These are phyloP conservation scores for Gossypium sturtianum DNA, from an alignment of 345 rosid genomes.

Conservation along the genomic window DNA sequence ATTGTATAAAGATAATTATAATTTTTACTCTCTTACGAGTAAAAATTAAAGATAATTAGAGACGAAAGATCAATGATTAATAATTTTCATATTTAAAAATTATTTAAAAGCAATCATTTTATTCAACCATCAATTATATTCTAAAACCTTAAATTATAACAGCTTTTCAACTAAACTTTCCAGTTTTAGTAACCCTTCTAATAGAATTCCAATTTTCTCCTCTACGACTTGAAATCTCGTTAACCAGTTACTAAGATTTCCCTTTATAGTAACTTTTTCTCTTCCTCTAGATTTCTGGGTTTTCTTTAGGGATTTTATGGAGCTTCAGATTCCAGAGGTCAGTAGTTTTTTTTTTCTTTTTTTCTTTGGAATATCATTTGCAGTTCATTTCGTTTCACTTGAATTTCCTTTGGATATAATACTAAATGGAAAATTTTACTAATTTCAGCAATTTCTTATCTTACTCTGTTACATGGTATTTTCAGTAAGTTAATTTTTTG, in stretches of 20 bases:
- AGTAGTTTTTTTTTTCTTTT: not conserved
- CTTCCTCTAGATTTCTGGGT: not conserved
- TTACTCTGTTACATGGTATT: not conserved
- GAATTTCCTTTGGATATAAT: not conserved
- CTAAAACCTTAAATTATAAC: not conserved
- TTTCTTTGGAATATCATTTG: not conserved
- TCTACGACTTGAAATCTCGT: not conserved
- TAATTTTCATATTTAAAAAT: no score
- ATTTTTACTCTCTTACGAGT: no score
- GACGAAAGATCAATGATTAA: no score
- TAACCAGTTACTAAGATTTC: not conserved
- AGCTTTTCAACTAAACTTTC: not conserved
- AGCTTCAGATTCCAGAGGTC: not conserved
- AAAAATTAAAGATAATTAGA: no score
- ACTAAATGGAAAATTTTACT: not conserved
- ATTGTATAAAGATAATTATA: no score
- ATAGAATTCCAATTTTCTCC: not conserved
- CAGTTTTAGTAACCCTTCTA: not conserved
- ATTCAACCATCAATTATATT: not conserved
- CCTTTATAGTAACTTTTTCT: not conserved
- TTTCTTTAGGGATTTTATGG: not conserved
- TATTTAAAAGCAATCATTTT: no score
- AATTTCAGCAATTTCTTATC: slow-evolving; percentile 1
- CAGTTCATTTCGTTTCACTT: slow-evolving; percentile 3
- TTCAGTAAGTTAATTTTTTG: not conserved